Base-by-base conservation (phyloP, 2,329 filamentous ascomycete species). In the Gremmenia infestans region DNA sequence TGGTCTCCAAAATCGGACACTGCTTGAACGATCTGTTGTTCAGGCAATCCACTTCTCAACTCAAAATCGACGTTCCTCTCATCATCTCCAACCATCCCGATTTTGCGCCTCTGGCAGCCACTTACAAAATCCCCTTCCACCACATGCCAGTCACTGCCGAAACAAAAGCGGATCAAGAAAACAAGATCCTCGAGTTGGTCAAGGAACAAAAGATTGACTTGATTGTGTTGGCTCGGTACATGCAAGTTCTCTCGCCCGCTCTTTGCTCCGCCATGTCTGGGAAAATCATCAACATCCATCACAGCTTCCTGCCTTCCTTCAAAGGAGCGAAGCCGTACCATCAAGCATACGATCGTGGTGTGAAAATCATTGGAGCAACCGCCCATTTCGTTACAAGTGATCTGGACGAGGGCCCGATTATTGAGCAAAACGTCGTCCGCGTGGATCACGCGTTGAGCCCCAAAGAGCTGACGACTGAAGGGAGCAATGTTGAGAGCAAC, bases 251-350 rank as follows among this genome's bases (percentile, higher is more conserved):
- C 11, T 88, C 85, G 22, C 88, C 88, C 0, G 81, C 74, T 8
- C 77, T 94, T 42, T 94, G 89, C 75, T 74, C 79, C 56, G 88
- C 83, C 65, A 92, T 94, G 88, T 87, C 84, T 50, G 89, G 89
- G 56, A 85, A 84, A 70, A 94, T 94, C 75, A 93, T 94, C 86
- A 94, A 94, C 76, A 93, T 94, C 73, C 89, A 94, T 75, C 89
- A 94, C 76, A 87, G 82, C 64, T 94, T 94, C 81, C 72, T 94
- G 78, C 89, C 89, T 0, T 86, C 81, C 9, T 94, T 94, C 82
- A 94, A 94, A 79, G 89, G 89, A 59, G 89, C 89, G 32, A 91
- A 90, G 74, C 89, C 89, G 3, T 94, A 94, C 73, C 89, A 93
- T 72, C 89, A 94, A 77, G 89, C 89, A 7, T 92, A 88, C 69